These are phyloP conservation scores for Karstenula rhodostoma DNA, from an alignment of 2,329 filamentous ascomycete species.

Conservation along the genomic window DNA sequence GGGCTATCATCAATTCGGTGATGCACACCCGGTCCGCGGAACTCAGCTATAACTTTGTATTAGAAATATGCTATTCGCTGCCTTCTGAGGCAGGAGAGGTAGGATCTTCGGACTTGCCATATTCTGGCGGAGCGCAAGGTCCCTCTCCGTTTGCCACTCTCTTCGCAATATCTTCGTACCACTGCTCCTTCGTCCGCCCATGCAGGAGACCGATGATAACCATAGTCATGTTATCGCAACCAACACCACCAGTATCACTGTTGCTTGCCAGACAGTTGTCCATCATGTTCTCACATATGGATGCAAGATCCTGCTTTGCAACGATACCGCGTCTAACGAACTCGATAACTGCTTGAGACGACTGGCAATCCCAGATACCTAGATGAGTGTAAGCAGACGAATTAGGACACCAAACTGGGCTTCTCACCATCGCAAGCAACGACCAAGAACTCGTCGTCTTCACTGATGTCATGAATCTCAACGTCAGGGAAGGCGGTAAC, in stretches of 20 bases:
- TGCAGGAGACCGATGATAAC: constrained; percentile 85
- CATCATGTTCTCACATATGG: constrained; percentile 99
- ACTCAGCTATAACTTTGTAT: constrained; percentile 55
- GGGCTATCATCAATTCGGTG: constrained; percentile 59
- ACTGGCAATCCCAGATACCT: constrained; percentile 99
- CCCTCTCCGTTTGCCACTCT: constrained; percentile 96
- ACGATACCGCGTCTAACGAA: constrained; percentile 97
- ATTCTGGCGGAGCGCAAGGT: constrained; percentile 98
- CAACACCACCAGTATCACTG: constrained; percentile 96
- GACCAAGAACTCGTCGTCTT: constrained; percentile 86
- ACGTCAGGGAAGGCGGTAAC: constrained; percentile 97
- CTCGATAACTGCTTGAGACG: constrained; percentile 95
- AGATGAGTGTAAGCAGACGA: constrained; percentile 24
- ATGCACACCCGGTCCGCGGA: constrained; percentile 60
- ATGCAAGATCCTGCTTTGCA: constrained; percentile 91
- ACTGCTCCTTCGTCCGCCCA: constrained; percentile 94
- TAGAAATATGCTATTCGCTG: constrained; percentile 47
- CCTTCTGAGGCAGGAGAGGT: constrained; percentile 44
- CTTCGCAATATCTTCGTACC: constrained; percentile 95
- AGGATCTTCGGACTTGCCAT: constrained; percentile 77
- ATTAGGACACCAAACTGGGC: background rate
- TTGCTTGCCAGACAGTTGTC: constrained; percentile 98
- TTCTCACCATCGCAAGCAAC: constrained; percentile 54
- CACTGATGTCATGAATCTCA: constrained; percentile 84
- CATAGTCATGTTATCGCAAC: constrained; percentile 99